A percentile compares a stretch with the other conserved stretches of the same genome.
phyloP scores from a whole-genome alignment of 345 rosid genomes.

The Populus ilicifolia region DNA sequence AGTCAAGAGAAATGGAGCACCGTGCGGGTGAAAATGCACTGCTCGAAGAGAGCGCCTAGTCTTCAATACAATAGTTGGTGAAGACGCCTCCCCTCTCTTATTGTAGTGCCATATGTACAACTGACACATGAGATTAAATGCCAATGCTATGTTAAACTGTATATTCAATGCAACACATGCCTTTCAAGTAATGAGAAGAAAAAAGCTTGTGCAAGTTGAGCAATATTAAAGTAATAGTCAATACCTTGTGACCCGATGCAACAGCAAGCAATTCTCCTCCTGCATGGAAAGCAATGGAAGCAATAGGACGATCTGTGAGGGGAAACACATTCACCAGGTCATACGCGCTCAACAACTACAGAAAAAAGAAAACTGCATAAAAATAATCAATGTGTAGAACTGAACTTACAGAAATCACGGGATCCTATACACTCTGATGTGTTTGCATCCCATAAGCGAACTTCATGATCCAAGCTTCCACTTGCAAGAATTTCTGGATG shows the following conservation, averaged over 20 bases:
- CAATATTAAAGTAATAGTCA: neutral
- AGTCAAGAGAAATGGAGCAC: conserved; percentile 67
- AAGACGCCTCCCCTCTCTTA: conserved; percentile 56
- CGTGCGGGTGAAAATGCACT: conserved; percentile 75
- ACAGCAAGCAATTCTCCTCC: conserved; percentile 72
- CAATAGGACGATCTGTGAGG: conserved; percentile 65
- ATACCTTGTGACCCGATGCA: conserved; percentile 79
- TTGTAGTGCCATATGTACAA: conserved; percentile 71
- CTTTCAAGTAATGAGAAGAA: neutral
- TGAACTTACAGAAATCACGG: conserved; percentile 55
- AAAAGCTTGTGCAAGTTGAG: neutral
- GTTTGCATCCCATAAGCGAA: conserved; percentile 70
- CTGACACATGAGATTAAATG: conserved; percentile 30
- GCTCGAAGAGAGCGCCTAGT: conserved; percentile 71
- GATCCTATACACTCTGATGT: conserved; percentile 66
- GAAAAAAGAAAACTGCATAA: neutral
- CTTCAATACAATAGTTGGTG: conserved; percentile 55
- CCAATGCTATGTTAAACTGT: conserved; percentile 3
- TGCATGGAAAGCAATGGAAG: conserved; percentile 81
- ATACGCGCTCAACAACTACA: neutral
- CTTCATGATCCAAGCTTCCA: conserved; percentile 79
- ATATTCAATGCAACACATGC: neutral
- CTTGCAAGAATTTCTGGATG: conserved; percentile 63
- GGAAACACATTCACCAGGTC: conserved; percentile 3
- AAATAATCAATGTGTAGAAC: conserved; percentile 13